Percentiles rank a stretch among this genome's conserved stretches.
These are phyloP conservation scores for Penicillium nucicola DNA, from an alignment of 495 filamentous ascomycete genomes.

Conservation along the genomic window DNA sequence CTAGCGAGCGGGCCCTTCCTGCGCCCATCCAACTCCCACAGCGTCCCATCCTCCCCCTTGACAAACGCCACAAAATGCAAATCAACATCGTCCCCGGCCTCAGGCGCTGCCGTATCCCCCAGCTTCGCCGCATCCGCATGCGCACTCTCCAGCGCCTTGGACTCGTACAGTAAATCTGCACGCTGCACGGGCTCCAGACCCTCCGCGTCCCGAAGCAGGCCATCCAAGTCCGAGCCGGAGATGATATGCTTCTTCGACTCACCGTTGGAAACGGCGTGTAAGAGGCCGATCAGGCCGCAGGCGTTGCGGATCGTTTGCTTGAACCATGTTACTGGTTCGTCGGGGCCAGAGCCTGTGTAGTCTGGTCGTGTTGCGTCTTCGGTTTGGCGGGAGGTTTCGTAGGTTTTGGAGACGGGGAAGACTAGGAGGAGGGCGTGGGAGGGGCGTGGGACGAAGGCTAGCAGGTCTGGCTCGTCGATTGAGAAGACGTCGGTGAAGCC, in stretches of 20 bases:
- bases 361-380: slow-evolving; percentile 58
- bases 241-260: slow-evolving; percentile 41
- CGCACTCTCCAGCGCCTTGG: slow-evolving; percentile 64
- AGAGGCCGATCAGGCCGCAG: slow-evolving; percentile 79
- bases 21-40: slow-evolving; percentile 86
- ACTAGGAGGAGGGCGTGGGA: slow-evolving; percentile 80
- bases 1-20: slow-evolving; percentile 67
- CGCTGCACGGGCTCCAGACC: slow-evolving; percentile 48
- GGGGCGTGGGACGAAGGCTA: slow-evolving; percentile 79
- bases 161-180: slow-evolving; percentile 70
- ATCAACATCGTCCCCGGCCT: slow-evolving; percentile 64
- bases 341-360: slow-evolving; percentile 48
- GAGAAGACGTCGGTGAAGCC: slow-evolving; percentile 81
- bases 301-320: slow-evolving; percentile 87
- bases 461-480: slow-evolving; percentile 73
- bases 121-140: slow-evolving; percentile 66
- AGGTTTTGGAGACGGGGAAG: slow-evolving; percentile 71
- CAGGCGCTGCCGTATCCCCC: slow-evolving; percentile 72
- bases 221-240: slow-evolving; percentile 45
- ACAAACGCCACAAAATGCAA: slow-evolving; percentile 87
- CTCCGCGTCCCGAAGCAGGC: slow-evolving; percentile 44
- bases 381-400: slow-evolving; percentile 60
- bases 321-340: slow-evolving; percentile 77
- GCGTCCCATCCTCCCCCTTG: slow-evolving; percentile 60
- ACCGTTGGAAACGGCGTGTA: slow-evolving; percentile 72